Conservation (phyloP, 306 rosid genomes). For the Dalbergia oliveri region DNA sequence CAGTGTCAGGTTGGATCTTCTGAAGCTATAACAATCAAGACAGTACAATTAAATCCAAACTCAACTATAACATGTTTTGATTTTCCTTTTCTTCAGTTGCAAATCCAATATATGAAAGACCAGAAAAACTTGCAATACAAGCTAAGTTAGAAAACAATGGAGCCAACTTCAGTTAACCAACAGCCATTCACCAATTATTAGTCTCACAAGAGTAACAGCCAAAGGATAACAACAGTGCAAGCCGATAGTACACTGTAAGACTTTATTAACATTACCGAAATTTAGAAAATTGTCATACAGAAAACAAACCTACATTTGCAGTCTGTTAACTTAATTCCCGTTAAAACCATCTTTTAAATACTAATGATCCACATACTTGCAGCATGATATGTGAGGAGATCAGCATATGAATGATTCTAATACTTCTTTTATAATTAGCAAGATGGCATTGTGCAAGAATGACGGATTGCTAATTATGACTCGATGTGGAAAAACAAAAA, state of each 20-base stretch:
- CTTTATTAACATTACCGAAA: background rate
- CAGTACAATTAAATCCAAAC: background rate
- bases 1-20: background rate
- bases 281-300: background rate
- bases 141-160: slow-evolving; percentile 22
- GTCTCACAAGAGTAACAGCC: slow-evolving; percentile 2
- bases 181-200: slow-evolving; percentile 9
- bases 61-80: slow-evolving; percentile 1
- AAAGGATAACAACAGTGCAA: slow-evolving; percentile 10
- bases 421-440: background rate
- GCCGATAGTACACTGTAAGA: slow-evolving; percentile 3
- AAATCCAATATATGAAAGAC: slow-evolving; percentile 7
- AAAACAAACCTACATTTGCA: slow-evolving; percentile 29
- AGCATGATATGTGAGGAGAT: background rate
- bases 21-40: background rate
- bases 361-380: background rate
- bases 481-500: slow-evolving; percentile 25
- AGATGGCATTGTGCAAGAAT: background rate
- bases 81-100: slow-evolving; percentile 24
- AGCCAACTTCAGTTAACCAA: slow-evolving; percentile 26
- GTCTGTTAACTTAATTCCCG: slow-evolving; percentile 9
- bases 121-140: slow-evolving; percentile 14
- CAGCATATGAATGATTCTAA: background rate
- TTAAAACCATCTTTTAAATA: background rate
- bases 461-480: slow-evolving; percentile 39